Conservation (phyloP, 2,329 filamentous ascomycete genomes). For the Cadophora sp. region DNA sequence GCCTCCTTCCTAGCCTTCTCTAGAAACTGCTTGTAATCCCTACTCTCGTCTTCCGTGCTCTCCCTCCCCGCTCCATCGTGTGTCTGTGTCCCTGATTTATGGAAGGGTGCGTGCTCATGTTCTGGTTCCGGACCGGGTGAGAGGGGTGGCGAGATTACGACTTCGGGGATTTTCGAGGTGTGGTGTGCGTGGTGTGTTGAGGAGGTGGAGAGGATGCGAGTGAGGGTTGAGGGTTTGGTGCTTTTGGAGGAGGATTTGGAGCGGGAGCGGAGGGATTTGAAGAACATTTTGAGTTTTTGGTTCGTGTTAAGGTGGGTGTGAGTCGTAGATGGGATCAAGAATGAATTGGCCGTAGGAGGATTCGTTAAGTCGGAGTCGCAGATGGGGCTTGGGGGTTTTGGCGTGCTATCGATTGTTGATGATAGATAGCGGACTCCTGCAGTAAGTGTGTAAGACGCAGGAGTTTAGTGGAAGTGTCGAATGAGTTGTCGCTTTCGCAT, state of each 20-base stretch:
- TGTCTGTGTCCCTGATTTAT: background rate
- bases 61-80: background rate
- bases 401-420: background rate
- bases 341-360: no score
- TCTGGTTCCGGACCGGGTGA: background rate
- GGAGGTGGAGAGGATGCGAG: slow-evolving; percentile 24
- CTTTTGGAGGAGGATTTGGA: slow-evolving; percentile 35
- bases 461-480: no score
- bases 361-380: background rate
- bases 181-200: slow-evolving; percentile 21
- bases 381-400: background rate
- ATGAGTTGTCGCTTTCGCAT: background rate
- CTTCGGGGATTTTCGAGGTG: slow-evolving; percentile 19
- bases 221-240: slow-evolving; percentile 26
- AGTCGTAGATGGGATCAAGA: background rate
- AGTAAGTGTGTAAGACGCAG: background rate
- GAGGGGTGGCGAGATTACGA: slow-evolving; percentile 18
- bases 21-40: slow-evolving; percentile 36
- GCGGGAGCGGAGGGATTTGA: slow-evolving; percentile 33
- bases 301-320: background rate
- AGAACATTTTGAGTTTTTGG: slow-evolving; percentile 31
- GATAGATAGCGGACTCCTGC: background rate
- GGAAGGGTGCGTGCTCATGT: no score
- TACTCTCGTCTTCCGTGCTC: slow-evolving; percentile 1
- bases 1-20: slow-evolving; percentile 31